Conservation (phyloP, 1,284 basidiomycete genomes). For the Naganishia liquefaciens region DNA sequence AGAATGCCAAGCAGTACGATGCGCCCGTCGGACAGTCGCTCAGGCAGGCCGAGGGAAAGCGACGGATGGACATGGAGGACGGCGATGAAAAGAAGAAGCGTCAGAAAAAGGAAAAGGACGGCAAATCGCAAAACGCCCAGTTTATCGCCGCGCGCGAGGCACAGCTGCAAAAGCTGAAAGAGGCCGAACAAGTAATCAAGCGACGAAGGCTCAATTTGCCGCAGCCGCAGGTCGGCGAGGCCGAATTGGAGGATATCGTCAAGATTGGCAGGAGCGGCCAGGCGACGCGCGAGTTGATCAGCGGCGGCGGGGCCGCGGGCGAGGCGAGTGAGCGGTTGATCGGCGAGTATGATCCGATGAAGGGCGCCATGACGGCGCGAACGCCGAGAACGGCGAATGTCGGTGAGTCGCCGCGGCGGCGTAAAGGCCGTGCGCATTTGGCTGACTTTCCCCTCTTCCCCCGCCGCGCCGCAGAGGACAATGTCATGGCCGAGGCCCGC, state of each 20-base stretch:
- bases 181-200: conserved; percentile 91
- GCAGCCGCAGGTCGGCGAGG: conserved; percentile 89
- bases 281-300: conserved; percentile 78
- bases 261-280: conserved; percentile 95
- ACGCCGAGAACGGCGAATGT: conserved; percentile 90
- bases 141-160: conserved; percentile 92
- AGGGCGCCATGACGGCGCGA: conserved; percentile 81
- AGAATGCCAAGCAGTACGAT: conserved; percentile 80
- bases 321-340: conserved; percentile 83
- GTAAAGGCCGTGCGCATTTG: neutral
- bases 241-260: conserved; percentile 95
- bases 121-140: conserved; percentile 74
- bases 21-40: conserved; percentile 92
- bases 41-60: conserved; percentile 83
- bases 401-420: conserved; percentile 61
- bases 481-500: conserved; percentile 88
- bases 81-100: conserved; percentile 82
- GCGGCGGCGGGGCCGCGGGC: conserved; percentile 61
- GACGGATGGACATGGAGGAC: conserved; percentile 70
- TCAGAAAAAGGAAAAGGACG: conserved; percentile 60
- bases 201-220: conserved; percentile 84
- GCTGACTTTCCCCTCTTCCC: neutral
- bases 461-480: conserved; percentile 67
- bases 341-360: conserved; percentile 88
- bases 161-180: conserved; percentile 94